These are phyloP conservation scores for Aspergillus wentii DNA, from an alignment of 495 filamentous ascomycete genomes.

Conservation along the genomic window DNA sequence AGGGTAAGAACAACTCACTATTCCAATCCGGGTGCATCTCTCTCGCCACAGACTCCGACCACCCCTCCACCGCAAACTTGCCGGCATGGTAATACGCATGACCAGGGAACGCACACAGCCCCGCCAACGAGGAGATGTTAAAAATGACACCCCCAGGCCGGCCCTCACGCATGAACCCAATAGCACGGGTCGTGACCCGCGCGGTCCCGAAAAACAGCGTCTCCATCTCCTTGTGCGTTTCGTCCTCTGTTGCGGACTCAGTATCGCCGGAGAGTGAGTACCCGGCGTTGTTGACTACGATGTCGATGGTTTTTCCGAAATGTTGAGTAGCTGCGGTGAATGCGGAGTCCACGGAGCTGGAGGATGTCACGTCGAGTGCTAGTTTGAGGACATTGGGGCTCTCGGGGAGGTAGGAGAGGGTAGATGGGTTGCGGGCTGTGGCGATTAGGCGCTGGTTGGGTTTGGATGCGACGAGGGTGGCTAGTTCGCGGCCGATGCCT, in stretches of 20 bases:
- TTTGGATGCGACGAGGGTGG: constrained; percentile 23
- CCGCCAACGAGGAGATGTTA: constrained; percentile 45
- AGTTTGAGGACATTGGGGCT: constrained; percentile 30
- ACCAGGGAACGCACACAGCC: constrained; percentile 33
- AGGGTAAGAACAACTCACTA: constrained; percentile 16
- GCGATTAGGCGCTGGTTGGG: constrained; percentile 38
- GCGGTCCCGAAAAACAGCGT: constrained; percentile 50
- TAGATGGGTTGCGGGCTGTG: constrained; percentile 28
- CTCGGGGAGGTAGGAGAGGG: constrained; percentile 24
- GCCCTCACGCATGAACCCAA: constrained; percentile 40
- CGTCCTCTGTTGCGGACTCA: constrained; percentile 32
- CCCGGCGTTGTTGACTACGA: constrained; percentile 54
- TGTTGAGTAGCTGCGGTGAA: constrained; percentile 24
- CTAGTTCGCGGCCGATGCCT: constrained; percentile 35
- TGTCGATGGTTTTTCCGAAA: constrained; percentile 42
- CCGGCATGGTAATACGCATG: constrained; percentile 43
- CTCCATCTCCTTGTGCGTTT: constrained; percentile 34
- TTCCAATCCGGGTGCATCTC: constrained; percentile 43
- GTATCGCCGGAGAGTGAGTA: constrained; percentile 39
- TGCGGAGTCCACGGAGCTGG: constrained; percentile 34
- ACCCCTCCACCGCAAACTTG: constrained; percentile 50
- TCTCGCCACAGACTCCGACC: constrained; percentile 41
- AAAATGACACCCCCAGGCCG: constrained; percentile 42
- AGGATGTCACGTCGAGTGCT: constrained; percentile 37
- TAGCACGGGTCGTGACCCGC: constrained; percentile 31